Base-by-base conservation (phyloP, 805 yeast species). In the Saccharomycopsis vini region DNA sequence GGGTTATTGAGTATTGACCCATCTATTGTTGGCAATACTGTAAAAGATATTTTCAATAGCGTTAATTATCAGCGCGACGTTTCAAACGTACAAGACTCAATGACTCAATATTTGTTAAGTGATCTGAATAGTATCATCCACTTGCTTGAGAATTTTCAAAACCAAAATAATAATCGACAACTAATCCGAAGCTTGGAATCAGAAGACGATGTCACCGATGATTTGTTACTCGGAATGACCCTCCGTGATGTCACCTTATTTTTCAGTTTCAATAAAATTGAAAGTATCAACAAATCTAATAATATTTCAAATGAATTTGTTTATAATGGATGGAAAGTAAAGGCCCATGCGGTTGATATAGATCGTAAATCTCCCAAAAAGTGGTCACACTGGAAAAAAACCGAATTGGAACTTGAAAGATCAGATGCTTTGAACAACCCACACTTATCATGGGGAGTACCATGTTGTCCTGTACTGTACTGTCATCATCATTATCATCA, bases 191-290 rank as follows among this genome's bases (percentile, higher is more conserved):
- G 61, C 1, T 56, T 62, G 1, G 50, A 49, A 19, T 47, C 30
- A 15, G 40, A 26, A 10, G 19, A 56, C 5, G 66, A 63, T 43
- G 68, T 71, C 3, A 62, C 62, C 49, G 61, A 58, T 6, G 62
- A 60, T 36, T 57, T 74, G 35, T 59, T 68, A 10, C 50, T 68
- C 24, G 70, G 72, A 3, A 77, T 77, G 81, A 64, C 81, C 0
- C 56, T 70, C 26, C 62, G 83, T 29, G 83, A 77, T 54, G 77
- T 77, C 22, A 76, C 81, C 0, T 52, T 77, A 15, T 68, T 76
- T 28, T n/a, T 45, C 18, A 41, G 22, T 22, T 37, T 31, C 28
- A 40, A 9, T 12, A 18, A 50, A 3, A 56, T 53, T 12, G 50
- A 48, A 2, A 21, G n/a, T n/a, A n/a, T 10, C 12, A 33, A 33